Conservation (phyloP, 2,329 filamentous ascomycete species). For the Colletotrichum coccodes region DNA sequence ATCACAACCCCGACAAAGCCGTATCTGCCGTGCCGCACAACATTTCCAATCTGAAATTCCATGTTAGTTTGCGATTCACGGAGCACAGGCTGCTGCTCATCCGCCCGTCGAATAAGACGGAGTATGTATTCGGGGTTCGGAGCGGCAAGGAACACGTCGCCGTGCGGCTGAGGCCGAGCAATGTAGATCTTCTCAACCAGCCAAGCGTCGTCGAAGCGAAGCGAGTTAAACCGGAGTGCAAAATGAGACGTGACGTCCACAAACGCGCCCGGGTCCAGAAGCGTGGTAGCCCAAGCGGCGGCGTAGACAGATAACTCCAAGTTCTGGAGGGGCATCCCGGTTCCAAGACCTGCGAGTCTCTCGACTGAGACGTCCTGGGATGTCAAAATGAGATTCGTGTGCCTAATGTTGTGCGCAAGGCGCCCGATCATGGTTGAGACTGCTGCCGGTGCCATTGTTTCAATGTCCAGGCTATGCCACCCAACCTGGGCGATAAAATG, state of each 20-base stretch:
- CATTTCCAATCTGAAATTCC: constrained; percentile 77
- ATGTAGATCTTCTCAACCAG: constrained; percentile 66
- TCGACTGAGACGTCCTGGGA: constrained; percentile 40
- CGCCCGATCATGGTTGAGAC: constrained; percentile 77
- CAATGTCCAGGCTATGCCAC: constrained; percentile 52
- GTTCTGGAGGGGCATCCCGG: constrained; percentile 63
- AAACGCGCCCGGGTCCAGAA: constrained; percentile 50
- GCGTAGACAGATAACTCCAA: constrained; percentile 73
- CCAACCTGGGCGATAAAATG: constrained; percentile 63
- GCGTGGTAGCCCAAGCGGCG: constrained; percentile 75
- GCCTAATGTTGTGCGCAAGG: constrained; percentile 78
- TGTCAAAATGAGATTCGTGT: constrained; percentile 41
- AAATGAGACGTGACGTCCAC: constrained; percentile 32
- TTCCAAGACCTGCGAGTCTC: constrained; percentile 19
- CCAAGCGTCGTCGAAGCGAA: constrained; percentile 72
- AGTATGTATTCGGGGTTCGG: constrained; percentile 37
- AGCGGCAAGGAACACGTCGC: constrained; percentile 17
- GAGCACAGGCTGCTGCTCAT: constrained; percentile 51
- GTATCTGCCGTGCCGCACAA: constrained; percentile 86
- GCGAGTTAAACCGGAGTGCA: constrained; percentile 57
- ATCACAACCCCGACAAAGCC: constrained; percentile 83
- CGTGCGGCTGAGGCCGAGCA: constrained; percentile 12
- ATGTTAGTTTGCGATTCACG: constrained; percentile 40
- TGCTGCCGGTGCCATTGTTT: constrained; percentile 72
- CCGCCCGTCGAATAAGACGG: constrained; percentile 54